Base-by-base conservation (phyloP, 1,139 yeast genomes). In the Debaryomyces sp. region DNA sequence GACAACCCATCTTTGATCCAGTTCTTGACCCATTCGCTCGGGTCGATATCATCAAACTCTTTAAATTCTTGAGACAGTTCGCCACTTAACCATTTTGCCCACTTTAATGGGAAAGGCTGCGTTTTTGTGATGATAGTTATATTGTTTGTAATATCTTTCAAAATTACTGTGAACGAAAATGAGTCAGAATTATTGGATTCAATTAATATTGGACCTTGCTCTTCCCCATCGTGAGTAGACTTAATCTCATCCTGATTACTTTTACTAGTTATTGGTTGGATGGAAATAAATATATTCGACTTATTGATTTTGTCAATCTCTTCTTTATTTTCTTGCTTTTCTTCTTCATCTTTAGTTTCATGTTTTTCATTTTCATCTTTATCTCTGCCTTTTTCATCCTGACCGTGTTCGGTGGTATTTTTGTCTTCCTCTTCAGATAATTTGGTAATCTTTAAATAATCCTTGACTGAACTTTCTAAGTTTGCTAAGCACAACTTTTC, bases 21-120 rank as follows among this genome's bases (percentile, higher is more conserved):
- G 51, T 84, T 94, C 46, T 82, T 78, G n/a, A 94, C 96, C 99
- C 99, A 94, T 55, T 89, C 96, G 46, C 90, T 78, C 10, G 98
- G 97, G 64, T 92, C 96, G 38, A 91, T 81, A 32, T 56, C 62
- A 49, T 60, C 64, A 17, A 61, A 62, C 17, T 62, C 64, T 12
- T 60, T 59, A 35, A 67, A 64, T 36, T 65, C 65, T 17, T 69
- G 68, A 56, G 50, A 71, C 35, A 61, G 70, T 49, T 66, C 73
- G 27, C 77, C 86, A 58, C 85, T 87, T 23, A 90, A 73, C 97
- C 97, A 91, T 30, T 81, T 74, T 3, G 91, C 86, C 99, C 99
- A 94, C 61, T 82, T 84, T 38, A 82, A 64, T 8, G 99, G 99
- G 74, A 90, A 87, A 10, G 96, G 84, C 67, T 94, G 99, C 0